Percentiles rank a stretch among this genome's conserved stretches.
These are phyloP conservation scores for Kodamaea arcana DNA, from an alignment of 1,139 yeast genomes.

Conservation along the genomic window DNA sequence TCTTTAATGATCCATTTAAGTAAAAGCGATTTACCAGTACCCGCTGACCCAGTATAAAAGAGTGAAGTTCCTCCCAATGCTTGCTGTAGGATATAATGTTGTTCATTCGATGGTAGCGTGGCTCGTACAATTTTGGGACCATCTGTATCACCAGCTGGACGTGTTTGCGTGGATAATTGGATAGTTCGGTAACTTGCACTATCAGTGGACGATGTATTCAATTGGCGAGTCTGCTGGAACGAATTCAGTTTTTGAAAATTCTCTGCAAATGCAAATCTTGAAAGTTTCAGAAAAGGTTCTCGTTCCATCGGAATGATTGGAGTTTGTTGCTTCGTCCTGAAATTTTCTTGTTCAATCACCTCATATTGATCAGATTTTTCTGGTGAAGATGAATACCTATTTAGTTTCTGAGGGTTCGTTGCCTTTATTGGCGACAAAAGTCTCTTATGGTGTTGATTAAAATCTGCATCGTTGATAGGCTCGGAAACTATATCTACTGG, in stretches of 20 bases:
- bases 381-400: no score
- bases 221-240: constrained; percentile 5
- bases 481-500: no score
- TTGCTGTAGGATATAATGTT: constrained; percentile 34
- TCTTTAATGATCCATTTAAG: constrained; percentile 65
- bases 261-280: no score
- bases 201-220: constrained; percentile 7
- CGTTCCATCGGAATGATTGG: no score
- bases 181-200: constrained; percentile 16
- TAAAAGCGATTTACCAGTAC: constrained; percentile 87
- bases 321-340: no score
- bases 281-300: no score
- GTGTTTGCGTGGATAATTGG: constrained; percentile 20
- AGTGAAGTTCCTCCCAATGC: constrained; percentile 49
- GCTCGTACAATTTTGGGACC: constrained; percentile 29
- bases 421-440: not conserved
- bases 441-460: no score
- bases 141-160: constrained; percentile 2
- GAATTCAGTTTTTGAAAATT: no score
- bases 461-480: no score
- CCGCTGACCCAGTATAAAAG: constrained; percentile 94
- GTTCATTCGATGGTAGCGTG: constrained; percentile 37
- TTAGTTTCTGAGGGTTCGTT: not conserved
- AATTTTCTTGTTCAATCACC: no score
- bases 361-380: no score